Base-by-base conservation (phyloP, 2,329 filamentous ascomycete species). In the Chaetomiaceae sp. region DNA sequence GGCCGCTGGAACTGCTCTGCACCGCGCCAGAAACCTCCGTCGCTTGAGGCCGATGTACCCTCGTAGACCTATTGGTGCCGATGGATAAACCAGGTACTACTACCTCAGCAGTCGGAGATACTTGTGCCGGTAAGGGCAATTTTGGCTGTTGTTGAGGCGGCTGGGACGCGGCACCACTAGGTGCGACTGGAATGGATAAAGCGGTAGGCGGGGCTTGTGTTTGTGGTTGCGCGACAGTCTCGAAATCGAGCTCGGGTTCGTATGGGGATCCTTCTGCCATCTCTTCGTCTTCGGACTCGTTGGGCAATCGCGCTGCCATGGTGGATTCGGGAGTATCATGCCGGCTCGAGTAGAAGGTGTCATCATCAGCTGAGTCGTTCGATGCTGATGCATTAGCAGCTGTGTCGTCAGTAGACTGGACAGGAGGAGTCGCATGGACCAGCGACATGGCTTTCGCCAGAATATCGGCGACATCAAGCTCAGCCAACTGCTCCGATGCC, bases 291-390 rank as follows among this genome's bases (percentile, higher is more conserved):
- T 67, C 70, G 55, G 69, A 69, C 56, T 67, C 66, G 62, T 67
- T 80, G 75, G 66, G 81, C 72, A 73, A 63, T 53, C 73, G 73
- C 25, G 75, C 72, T 34, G 73, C 73, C 54, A 73, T 71, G 45
- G 72, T 73, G 27, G 75, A 77, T 51, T 81, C 76, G 55, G 81
- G 81, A 59, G 90, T 95, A 68, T 91, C 88, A 75, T 91, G 86
- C 73, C 87, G 89, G 72, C 91, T 96, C 61, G 92, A 96, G 76
- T 97, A 96, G 71, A 95, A 95, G 36, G 90, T 94, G 66, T 95
- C 90, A 68, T 95, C 87, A 72, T 96, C 90, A 73, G 90, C 89
- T 32, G 89, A 94, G 69, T 92, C 89, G 78, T 79, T 87, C 66
- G 80, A 72, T 60, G 73, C 78, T 68, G 83, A 82, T 65, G 76